Base-by-base conservation (phyloP, 179 eudicot species). In the Pouteria campechiana region DNA sequence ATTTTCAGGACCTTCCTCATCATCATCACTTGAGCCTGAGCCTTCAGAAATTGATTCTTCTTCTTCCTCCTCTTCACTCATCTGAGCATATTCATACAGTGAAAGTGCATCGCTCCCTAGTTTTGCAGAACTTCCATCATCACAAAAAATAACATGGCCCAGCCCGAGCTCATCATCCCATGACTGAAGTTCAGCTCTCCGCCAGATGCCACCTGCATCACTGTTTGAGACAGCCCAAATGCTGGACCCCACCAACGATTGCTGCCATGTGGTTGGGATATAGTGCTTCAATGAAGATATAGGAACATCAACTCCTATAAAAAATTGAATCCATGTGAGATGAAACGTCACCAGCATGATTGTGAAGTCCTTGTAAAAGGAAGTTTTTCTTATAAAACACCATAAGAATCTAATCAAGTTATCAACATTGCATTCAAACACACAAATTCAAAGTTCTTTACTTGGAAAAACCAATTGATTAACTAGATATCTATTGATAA, bases 171-270 rank as follows among this genome's bases (percentile, higher is more conserved):
- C 49, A 12, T 78, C 86, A 38, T 89, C 93, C 95, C 88, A 89
- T 32, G 74, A 85, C 57, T 72, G 72, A 11, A 89, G 89, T 53
- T 89, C 95, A 25, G 97, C 97, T 57, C 81, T 63, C 61, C 75
- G 79, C 97, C 97, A 89, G 31, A 85, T 67, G 40, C 81, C 83
- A n/a, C n/a, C n/a, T 25, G 67, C 27, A 54, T 58, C 72, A 58
- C 42, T 42, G 40, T 68, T 62, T 0, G 86, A 61, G 39, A 58
- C 60, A 17, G 97, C 97, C 81, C 76, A 78, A 34, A 89, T 69
- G 34, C 43, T 69, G 27, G 83, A 72, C 46, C 97, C 97, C 28
- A 68, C 75, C 37, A 65, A 50, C 18, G 93, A 68, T 34, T 65
- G 78, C 36, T 74, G 75, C 77, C 80, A 78, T 32, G 31, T 27